phyloP scores from a whole-genome alignment of 331 rosid species.

The Rosa hybrid region DNA sequence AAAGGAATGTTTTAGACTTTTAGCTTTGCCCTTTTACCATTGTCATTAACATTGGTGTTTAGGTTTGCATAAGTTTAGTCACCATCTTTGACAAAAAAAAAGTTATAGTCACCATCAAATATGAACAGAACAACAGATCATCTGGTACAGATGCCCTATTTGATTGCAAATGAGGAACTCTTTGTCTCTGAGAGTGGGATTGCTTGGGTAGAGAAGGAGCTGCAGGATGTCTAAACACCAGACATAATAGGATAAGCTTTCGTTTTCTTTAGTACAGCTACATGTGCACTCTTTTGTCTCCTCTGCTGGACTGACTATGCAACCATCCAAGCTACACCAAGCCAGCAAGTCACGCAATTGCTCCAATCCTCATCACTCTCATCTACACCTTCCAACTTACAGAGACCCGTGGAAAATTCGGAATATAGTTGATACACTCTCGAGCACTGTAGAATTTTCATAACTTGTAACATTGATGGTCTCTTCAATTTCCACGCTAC shows the following conservation, averaged over 20 bases:
- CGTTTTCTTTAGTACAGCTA: background rate
- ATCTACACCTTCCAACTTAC: background rate
- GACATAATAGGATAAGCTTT: conserved; percentile 9
- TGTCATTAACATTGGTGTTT: background rate
- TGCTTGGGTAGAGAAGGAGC: background rate
- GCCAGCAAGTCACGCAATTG: background rate
- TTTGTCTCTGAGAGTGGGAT: background rate
- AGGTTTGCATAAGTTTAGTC: background rate
- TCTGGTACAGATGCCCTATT: background rate
- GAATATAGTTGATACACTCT: no score
- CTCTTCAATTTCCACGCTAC: background rate
- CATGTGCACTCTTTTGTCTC: conserved; percentile 9
- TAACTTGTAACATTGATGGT: background rate
- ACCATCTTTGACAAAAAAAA: no score
- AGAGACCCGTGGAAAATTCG: background rate
- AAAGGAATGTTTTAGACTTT: background rate
- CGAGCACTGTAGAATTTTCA: no score
- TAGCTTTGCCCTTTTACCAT: background rate
- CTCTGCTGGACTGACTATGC: background rate
- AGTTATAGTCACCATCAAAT: background rate
- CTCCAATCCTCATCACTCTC: background rate
- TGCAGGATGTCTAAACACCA: background rate
- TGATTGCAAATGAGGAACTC: background rate
- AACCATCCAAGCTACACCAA: background rate
- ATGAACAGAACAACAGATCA: background rate